phyloP scores from a whole-genome alignment of 2,329 filamentous ascomycete genomes.

The Phyllachora maydis region DNA sequence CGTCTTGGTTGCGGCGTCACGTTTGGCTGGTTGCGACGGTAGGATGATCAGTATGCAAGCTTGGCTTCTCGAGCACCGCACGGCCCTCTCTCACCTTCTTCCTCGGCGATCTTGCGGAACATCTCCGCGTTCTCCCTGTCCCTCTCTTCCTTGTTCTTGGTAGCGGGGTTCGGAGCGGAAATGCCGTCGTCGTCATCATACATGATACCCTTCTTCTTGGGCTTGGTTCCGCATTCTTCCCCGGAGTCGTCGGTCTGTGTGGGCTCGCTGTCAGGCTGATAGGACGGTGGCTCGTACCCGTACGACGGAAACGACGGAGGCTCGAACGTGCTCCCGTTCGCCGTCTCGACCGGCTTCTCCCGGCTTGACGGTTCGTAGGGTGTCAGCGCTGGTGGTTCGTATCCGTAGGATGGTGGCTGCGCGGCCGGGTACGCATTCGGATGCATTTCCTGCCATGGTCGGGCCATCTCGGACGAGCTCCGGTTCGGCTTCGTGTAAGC shows the following conservation, averaged over 20 bases:
- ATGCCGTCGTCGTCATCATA: slow-evolving; percentile 65
- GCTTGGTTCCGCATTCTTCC: slow-evolving; percentile 28
- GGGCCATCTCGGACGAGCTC: slow-evolving; percentile 18
- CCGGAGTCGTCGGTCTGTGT: slow-evolving; percentile 20
- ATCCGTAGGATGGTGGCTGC: slow-evolving; percentile 20
- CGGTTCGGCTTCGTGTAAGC: slow-evolving; percentile 16
- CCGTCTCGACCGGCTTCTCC: slow-evolving; percentile 6
- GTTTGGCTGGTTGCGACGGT: slow-evolving; percentile 38
- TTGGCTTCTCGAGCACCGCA: no score
- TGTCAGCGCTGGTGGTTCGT: slow-evolving; percentile 22
- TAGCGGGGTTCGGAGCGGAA: slow-evolving; percentile 15
- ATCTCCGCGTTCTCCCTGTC: slow-evolving; percentile 70
- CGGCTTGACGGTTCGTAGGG: slow-evolving; percentile 10
- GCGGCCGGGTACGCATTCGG: slow-evolving; percentile 2
- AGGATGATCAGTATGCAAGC: no score
- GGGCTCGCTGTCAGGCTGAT: slow-evolving; percentile 33
- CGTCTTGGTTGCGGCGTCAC: slow-evolving; percentile 28
- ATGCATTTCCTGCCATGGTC: slow-evolving; percentile 17
- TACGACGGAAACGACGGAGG: slow-evolving; percentile 11
- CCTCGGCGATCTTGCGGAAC: slow-evolving; percentile 66
- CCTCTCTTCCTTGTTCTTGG: slow-evolving; percentile 42
- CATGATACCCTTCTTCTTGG: slow-evolving; percentile 62
- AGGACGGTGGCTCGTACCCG: slow-evolving; percentile 41
- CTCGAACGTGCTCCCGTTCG: slow-evolving; percentile 10
- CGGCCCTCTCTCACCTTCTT: slow-evolving; percentile 32